Evolutionary conservation across 1,284 basidiomycete species (phyloP).

Genomic region (Rhodotorula sp.): DNA sequence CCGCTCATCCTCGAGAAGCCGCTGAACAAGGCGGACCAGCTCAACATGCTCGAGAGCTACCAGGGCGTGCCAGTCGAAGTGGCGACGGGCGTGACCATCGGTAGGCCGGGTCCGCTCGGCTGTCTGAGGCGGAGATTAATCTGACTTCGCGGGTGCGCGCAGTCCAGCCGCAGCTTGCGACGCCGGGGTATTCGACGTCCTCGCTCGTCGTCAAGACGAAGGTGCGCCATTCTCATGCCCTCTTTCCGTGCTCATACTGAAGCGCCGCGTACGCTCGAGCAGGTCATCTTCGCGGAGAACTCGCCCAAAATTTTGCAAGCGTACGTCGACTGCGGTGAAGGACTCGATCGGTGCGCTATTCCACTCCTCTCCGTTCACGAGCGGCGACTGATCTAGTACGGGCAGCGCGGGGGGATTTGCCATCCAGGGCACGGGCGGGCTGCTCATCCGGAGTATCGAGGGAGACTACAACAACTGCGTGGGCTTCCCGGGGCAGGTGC

Average conservation of each 20-base stretch:
- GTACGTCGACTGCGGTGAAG: conserved; percentile 87
- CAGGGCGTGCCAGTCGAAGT: conserved; percentile 84
- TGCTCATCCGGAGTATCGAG: conserved; percentile 79
- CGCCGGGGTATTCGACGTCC: conserved; percentile 33
- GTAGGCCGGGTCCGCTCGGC: conserved; percentile 57
- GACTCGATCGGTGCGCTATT: conserved; percentile 64
- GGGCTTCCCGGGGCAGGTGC: conserved; percentile 77
- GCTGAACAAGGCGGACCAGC: conserved; percentile 72
- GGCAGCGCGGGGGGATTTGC: conserved; percentile 83
- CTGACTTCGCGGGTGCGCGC: neutral
- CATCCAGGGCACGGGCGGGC: conserved; percentile 82
- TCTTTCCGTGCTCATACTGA: neutral
- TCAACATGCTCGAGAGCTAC: conserved; percentile 82
- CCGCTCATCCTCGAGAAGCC: conserved; percentile 81
- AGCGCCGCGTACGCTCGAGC: conserved; percentile 3
- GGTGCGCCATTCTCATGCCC: neutral
- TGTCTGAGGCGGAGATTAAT: neutral
- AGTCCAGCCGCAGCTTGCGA: conserved; percentile 39
- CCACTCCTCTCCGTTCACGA: neutral
- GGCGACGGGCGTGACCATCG: conserved; percentile 82
- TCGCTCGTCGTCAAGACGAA: conserved; percentile 29
- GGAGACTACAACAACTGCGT: conserved; percentile 93
- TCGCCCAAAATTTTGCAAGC: conserved; percentile 64
- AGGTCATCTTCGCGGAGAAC: conserved; percentile 51
- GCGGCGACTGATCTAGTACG: no score